phyloP scores from a whole-genome alignment of 805 yeast genomes.

The Zygoascus flipseniorum region DNA sequence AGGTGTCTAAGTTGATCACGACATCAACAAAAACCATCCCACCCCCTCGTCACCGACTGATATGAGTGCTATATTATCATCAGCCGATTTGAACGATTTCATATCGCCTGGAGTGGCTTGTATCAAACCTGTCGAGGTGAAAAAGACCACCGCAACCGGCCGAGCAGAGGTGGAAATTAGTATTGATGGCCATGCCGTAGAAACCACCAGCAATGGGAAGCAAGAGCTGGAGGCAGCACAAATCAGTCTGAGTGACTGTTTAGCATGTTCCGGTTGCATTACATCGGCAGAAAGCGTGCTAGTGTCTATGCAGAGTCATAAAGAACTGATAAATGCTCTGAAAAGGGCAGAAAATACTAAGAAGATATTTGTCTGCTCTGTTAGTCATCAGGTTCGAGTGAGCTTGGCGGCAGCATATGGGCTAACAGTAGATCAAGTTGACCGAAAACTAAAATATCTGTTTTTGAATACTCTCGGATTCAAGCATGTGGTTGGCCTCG shows the following conservation, averaged over 20 bases:
- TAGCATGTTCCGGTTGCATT: conserved; percentile 95
- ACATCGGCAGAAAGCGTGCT: conserved; percentile 95
- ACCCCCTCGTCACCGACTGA: not conserved
- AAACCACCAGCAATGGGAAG: conserved; percentile 21
- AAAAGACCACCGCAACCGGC: conserved; percentile 22
- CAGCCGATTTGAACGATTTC: conserved; percentile 88
- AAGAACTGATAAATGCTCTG: conserved; percentile 59
- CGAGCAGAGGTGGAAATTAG: conserved; percentile 55
- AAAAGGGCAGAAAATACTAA: conserved; percentile 23
- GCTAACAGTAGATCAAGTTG: conserved; percentile 47
- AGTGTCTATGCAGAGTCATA: conserved; percentile 83
- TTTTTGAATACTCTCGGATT: conserved; percentile 59
- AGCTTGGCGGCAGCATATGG: conserved; percentile 66
- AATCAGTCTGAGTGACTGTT: conserved; percentile 82
- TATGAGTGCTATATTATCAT: conserved; percentile 85
- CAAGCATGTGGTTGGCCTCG: conserved; percentile 71
- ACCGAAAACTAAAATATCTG: conserved; percentile 49
- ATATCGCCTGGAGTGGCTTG: conserved; percentile 93
- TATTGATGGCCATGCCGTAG: conserved; percentile 32
- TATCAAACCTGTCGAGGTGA: conserved; percentile 67
- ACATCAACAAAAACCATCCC: not conserved
- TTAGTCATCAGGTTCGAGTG: conserved; percentile 80
- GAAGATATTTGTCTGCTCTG: conserved; percentile 57
- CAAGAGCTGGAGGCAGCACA: conserved; percentile 67
- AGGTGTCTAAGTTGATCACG: not conserved